Evolutionary conservation across 805 yeast species (phyloP), one percentile per base, ranked within the genome.

Genomic region (Pichia occidentalis): DNA sequence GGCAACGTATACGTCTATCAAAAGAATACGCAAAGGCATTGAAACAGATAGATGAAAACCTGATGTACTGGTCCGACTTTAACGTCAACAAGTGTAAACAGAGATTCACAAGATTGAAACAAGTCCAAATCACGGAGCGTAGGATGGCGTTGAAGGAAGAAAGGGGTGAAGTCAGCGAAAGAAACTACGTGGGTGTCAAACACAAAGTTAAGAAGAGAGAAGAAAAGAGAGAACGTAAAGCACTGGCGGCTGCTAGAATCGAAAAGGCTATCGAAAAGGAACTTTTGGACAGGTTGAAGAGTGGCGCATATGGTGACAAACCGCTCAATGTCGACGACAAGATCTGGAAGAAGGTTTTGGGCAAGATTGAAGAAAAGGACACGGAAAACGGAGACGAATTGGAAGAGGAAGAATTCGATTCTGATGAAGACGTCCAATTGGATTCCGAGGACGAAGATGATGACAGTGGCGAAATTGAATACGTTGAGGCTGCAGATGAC

Each of bases 261-360:
- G 98, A 92, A 60, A 86, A 85, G 65, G 87, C 95, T 11, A 92
- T 92, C 51, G 98, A 92, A 63, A 86, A 86, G 65, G 98, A 92
- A 63, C 72, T 92, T 48, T 70, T 92, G 55, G 96, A 88, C 38
- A 79, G 98, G 63, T 74, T 92, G 56, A 92, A 92, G 77, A 79
- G 90, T 55, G 98, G 98, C 44, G 97, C 97, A 2, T 92, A 92
- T 58, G 98, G 98, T 48, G 97, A 92, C 57, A 85, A 90, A 61
- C 98, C 98, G 40, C 70, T 92, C 57, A 92, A 92, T 55, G 97
- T 92, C 25, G 97, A 92, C 53, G 96, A 90, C 55, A 80, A 80
- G 64, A 77, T 92, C 43, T 92, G 98, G 98, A 81, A 82, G 72
- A 85, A 80, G 67, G 94, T 92, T 18, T 74, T 92, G 67, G 87